These are phyloP conservation scores for Firmiana major DNA, from an alignment of 345 rosid species.

Conservation along the genomic window DNA sequence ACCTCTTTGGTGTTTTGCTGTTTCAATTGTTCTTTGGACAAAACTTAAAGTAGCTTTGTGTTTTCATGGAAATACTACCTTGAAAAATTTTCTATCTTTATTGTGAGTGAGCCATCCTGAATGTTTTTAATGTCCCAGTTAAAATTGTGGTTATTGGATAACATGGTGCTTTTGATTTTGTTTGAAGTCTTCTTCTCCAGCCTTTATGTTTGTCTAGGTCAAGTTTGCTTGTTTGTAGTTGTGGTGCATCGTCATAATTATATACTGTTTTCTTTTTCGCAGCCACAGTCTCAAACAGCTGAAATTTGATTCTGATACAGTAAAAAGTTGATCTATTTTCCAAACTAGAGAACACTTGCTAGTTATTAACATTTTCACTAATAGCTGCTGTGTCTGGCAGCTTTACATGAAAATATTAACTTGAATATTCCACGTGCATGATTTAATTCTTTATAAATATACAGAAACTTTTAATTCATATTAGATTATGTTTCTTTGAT, in stretches of 20 bases:
- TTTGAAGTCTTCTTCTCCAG: not conserved
- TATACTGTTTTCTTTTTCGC: not conserved
- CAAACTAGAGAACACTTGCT: not conserved
- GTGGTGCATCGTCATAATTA: not conserved
- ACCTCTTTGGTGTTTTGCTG: not conserved
- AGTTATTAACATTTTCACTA: not conserved
- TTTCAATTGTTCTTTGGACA: too few species aligned
- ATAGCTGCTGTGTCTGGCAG: not conserved
- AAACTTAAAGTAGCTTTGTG: too few species aligned
- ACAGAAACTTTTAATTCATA: not conserved
- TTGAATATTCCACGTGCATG: not conserved
- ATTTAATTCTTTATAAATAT: not conserved
- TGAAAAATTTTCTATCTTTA: not conserved
- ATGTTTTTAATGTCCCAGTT: not conserved
- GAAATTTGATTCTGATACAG: not conserved
- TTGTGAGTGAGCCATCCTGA: too few species aligned
- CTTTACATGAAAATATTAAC: not conserved
- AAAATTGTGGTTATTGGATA: not conserved
- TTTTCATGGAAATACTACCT: not conserved
- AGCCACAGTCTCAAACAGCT: not conserved
- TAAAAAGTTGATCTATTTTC: not conserved
- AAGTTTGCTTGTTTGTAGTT: not conserved
- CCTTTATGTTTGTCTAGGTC: not conserved
- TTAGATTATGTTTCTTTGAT: not conserved
- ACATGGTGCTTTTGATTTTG: not conserved